phyloP scores from a whole-genome alignment of 805 yeast genomes.

The Starmera dryadoides region DNA sequence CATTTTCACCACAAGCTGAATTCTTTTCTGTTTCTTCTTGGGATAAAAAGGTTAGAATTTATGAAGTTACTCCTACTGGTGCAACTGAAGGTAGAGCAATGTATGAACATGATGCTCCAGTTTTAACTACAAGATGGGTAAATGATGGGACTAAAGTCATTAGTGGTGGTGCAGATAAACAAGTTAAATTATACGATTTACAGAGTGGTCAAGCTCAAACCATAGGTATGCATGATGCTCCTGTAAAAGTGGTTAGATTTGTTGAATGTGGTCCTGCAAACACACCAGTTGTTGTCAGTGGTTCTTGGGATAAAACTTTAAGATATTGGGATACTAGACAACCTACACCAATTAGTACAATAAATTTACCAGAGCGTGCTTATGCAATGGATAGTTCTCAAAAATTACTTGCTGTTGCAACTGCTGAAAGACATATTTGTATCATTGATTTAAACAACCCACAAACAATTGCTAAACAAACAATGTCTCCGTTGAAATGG shows the following conservation, averaged over 20 bases:
- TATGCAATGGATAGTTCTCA: constrained; percentile 82
- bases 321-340: constrained; percentile 93
- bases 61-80: constrained; percentile 75
- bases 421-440: constrained; percentile 81
- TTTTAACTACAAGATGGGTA: constrained; percentile 75
- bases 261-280: constrained; percentile 84
- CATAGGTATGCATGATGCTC: constrained; percentile 78
- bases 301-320: constrained; percentile 94
- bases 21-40: constrained; percentile 76
- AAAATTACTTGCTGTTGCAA: constrained; percentile 82
- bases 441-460: constrained; percentile 81
- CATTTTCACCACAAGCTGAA: constrained; percentile 85
- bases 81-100: constrained; percentile 82
- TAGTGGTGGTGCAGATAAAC: constrained; percentile 88
- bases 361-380: constrained; percentile 83
- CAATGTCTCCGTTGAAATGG: constrained; percentile 75
- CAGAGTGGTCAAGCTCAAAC: constrained; percentile 77
- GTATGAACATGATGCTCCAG: constrained; percentile 87
- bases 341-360: constrained; percentile 72
- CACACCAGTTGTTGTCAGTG: constrained; percentile 73
- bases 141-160: constrained; percentile 81
- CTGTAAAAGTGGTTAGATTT: constrained; percentile 67
- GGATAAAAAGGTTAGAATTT: constrained; percentile 92
- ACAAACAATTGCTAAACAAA: constrained; percentile 66
- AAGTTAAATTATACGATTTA: constrained; percentile 76